phyloP scores from a whole-genome alignment of 148 eudicot genomes.

The Silene latifolia region DNA sequence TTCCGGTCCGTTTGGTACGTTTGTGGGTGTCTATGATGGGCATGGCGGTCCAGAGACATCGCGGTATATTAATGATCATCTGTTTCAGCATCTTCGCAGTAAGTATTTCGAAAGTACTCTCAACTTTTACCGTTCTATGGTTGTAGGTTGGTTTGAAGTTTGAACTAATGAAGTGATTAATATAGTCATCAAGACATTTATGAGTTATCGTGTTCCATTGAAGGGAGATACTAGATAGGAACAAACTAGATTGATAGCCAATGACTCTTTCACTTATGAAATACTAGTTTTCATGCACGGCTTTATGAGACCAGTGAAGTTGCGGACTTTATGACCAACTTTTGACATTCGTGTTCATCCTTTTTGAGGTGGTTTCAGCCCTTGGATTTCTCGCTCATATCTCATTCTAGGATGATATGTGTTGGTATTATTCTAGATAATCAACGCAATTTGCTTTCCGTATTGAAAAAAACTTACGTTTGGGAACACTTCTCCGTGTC shows the following conservation, averaged over 20 bases:
- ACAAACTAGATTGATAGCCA: background rate
- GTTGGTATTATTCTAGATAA: background rate
- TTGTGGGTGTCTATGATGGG: conserved; percentile 80
- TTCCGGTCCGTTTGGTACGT: conserved; percentile 69
- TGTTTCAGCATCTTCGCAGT: conserved; percentile 71
- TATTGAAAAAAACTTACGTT: background rate
- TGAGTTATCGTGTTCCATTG: background rate
- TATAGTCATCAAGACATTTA: background rate
- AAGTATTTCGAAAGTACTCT: conserved; percentile 27
- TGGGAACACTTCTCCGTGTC: background rate
- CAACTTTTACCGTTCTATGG: background rate
- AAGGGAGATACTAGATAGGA: background rate
- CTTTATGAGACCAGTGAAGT: background rate
- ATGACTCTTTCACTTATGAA: background rate
- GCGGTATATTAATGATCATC: conserved; percentile 62
- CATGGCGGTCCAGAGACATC: conserved; percentile 95
- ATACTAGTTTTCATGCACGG: background rate
- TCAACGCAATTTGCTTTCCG: background rate
- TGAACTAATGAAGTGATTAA: background rate
- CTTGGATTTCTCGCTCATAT: background rate
- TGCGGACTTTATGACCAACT: background rate
- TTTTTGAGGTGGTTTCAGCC: too few relatives aligned
- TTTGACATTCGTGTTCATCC: too few relatives aligned
- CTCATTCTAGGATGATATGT: background rate
- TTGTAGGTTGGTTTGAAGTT: conserved; percentile 1